phyloP scores from a whole-genome alignment of 495 filamentous ascomycete genomes.

The Penicillium goetzii region DNA sequence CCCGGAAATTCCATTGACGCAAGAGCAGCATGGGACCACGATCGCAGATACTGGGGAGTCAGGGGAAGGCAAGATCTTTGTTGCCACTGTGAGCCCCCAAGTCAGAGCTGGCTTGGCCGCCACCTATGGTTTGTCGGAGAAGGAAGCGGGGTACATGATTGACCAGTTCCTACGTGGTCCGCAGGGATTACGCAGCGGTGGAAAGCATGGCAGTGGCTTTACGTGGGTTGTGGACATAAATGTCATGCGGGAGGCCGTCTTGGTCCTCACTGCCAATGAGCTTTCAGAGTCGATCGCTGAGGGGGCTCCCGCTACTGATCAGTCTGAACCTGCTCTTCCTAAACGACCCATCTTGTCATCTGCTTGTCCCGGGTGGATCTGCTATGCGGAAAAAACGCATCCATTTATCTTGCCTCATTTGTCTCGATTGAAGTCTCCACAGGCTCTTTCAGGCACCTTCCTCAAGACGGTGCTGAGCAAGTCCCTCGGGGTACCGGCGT shows the following conservation, averaged over 20 bases:
- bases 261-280: constrained; percentile 83
- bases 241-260: constrained; percentile 70
- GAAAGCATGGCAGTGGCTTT: constrained; percentile 74
- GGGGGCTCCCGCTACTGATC: constrained; percentile 24
- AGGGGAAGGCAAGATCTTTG: constrained; percentile 68
- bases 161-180: constrained; percentile 74
- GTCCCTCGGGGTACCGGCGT: constrained; percentile 68
- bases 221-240: constrained; percentile 89
- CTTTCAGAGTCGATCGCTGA: constrained; percentile 51
- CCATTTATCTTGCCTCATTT: constrained; percentile 90
- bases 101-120: constrained; percentile 85
- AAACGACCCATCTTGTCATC: constrained; percentile 82
- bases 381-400: constrained; percentile 97
- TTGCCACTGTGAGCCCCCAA: constrained; percentile 92
- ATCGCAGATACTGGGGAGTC: constrained; percentile 31
- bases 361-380: constrained; percentile 96
- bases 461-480: constrained; percentile 81
- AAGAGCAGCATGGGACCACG: constrained; percentile 30
- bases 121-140: constrained; percentile 71
- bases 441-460: constrained; percentile 86
- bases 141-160: constrained; percentile 79
- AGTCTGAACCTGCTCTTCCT: constrained; percentile 37
- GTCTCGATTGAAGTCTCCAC: constrained; percentile 88
- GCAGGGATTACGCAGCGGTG: constrained; percentile 67
- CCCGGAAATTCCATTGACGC: constrained; percentile 50